A percentile compares a stretch with the other conserved stretches of the same genome.
phyloP scores from a whole-genome alignment of 768 basidiomycete species.

The Leccinum incarnatum region DNA sequence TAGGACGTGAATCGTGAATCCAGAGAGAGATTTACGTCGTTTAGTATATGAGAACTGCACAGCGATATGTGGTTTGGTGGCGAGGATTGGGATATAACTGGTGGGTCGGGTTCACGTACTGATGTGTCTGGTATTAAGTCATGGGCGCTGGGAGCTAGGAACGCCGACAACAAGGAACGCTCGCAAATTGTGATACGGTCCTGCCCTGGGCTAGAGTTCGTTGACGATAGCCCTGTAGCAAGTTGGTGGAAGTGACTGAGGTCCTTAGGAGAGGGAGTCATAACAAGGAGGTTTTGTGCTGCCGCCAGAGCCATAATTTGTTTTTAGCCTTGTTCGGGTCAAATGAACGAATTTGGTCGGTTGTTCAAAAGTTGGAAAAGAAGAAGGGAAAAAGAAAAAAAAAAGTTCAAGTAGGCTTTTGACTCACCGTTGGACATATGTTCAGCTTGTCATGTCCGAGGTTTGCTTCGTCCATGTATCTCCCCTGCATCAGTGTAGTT shows the following conservation, averaged over 20 bases:
- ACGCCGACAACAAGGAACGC: background rate
- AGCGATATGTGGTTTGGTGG: background rate
- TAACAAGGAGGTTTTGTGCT: background rate
- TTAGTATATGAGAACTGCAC: background rate
- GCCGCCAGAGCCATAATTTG: background rate
- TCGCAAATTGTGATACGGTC: background rate
- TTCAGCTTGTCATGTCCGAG: constrained; percentile 22
- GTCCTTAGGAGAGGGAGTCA: background rate
- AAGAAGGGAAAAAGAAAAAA: background rate
- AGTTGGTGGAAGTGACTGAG: background rate
- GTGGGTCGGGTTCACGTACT: background rate
- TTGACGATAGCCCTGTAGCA: background rate
- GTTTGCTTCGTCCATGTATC: constrained; percentile 3
- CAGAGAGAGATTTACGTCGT: constrained; percentile 2
- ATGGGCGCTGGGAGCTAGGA: background rate
- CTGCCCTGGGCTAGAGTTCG: background rate
- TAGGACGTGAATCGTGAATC: background rate
- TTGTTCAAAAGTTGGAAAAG: constrained; percentile 11
- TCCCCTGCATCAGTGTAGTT: too few relatives aligned
- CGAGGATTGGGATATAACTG: background rate
- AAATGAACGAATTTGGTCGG: constrained; percentile 26
- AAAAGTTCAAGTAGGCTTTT: background rate
- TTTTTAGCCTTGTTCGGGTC: constrained; percentile 11
- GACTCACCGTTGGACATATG: constrained; percentile 6
- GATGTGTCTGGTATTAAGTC: background rate